A percentile compares a stretch with the other conserved stretches of the same genome.
phyloP scores from a whole-genome alignment of 2,329 filamentous ascomycete species.

The Fragosphaeria purpurea region DNA sequence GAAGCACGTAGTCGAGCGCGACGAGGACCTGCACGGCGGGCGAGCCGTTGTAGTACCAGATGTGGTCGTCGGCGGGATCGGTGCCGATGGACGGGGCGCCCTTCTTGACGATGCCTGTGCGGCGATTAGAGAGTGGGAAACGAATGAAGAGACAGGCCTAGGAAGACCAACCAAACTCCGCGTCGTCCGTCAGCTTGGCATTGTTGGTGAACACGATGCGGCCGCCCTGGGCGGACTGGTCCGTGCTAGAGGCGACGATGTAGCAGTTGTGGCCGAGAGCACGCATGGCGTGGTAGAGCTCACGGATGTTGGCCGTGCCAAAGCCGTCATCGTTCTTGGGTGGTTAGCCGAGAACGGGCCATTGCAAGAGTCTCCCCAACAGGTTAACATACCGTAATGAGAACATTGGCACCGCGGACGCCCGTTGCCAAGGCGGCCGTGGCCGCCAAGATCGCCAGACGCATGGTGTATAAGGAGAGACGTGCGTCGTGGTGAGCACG shows the following conservation, averaged over 20 bases:
- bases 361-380: too few species aligned
- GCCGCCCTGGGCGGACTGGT: slow-evolving; percentile 36
- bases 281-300: slow-evolving; percentile 32
- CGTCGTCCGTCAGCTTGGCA: slow-evolving; percentile 28
- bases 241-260: slow-evolving; percentile 30
- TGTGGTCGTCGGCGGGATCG: slow-evolving; percentile 40
- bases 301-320: slow-evolving; percentile 29
- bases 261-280: slow-evolving; percentile 51
- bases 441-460: not conserved
- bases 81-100: slow-evolving; percentile 38
- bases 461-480: too few species aligned
- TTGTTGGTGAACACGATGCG: slow-evolving; percentile 32
- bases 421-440: not conserved
- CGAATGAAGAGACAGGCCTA: too few species aligned
- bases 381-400: slow-evolving; percentile 6
- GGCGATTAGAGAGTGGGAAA: too few species aligned
- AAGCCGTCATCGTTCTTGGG: slow-evolving; percentile 29
- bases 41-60: slow-evolving; percentile 53
- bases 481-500: too few species aligned
- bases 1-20: slow-evolving; percentile 45
- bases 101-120: slow-evolving; percentile 33
- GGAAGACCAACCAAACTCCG: too few species aligned
- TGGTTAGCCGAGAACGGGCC: not conserved
- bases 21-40: slow-evolving; percentile 46
- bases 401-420: slow-evolving; percentile 6